phyloP scores from a whole-genome alignment of 257 asterid species.

The Nemophila menziesii region DNA sequence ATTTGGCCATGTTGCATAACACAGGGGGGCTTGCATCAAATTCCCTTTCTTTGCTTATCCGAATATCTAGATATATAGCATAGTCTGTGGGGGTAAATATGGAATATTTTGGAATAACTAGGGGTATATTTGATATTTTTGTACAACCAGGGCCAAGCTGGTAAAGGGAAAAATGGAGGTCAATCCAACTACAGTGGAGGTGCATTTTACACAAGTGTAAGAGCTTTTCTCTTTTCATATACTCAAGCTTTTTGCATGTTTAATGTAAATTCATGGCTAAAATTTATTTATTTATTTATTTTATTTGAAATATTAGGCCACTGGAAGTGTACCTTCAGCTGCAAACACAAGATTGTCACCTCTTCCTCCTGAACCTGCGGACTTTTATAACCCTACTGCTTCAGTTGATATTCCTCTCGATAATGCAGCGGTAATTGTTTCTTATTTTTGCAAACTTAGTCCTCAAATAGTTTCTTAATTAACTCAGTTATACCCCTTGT shows the following conservation, averaged over 20 bases:
- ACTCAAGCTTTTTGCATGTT: neutral
- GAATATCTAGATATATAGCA: neutral
- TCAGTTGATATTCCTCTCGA: conserved; percentile 84
- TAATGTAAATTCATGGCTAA: no score
- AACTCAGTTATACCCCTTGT: conserved; percentile 11
- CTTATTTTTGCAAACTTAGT: neutral
- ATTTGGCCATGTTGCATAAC: no score
- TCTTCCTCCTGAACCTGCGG: conserved; percentile 95
- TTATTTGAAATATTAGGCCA: conserved; percentile 31
- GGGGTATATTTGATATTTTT: conserved; percentile 10
- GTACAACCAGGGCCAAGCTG: conserved; percentile 36
- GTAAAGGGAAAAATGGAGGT: conserved; percentile 43
- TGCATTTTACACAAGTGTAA: conserved; percentile 50
- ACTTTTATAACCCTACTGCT: conserved; percentile 73
- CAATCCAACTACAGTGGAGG: conserved; percentile 57
- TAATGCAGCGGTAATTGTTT: conserved; percentile 41
- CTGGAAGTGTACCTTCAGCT: conserved; percentile 69
- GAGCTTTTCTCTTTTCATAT: conserved; percentile 11
- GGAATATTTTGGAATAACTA: no score
- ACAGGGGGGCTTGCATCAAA: no score
- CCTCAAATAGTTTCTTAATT: conserved; percentile 6
- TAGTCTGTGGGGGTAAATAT: no score
- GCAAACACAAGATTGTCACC: conserved; percentile 88
- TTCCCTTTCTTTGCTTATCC: neutral
- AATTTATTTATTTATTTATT: no score